Base-by-base conservation (phyloP, 2,329 filamentous ascomycete species). In the Sclerotinia sclerotiorum region DNA sequence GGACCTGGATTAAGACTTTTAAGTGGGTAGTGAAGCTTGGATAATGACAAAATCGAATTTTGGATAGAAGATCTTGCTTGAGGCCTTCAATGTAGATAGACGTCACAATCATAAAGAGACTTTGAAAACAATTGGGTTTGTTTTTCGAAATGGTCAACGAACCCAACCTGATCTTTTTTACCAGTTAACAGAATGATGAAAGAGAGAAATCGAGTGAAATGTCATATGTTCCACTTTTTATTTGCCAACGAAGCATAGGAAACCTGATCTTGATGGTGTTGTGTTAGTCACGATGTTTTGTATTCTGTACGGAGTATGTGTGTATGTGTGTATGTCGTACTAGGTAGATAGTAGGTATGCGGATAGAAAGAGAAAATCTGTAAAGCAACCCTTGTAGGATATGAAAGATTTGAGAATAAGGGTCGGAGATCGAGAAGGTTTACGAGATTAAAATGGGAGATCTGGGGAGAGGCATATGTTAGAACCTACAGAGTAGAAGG, bases 151-250 rank as follows among this genome's bases (percentile, higher is more conserved):
- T 5, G 19, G 6, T n/a, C 7, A 29, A 8, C 10, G 57, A 61
- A 32, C 11, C 19, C 42, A 61, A 32, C 19, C 27, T n/a, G 57
- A 15, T 48, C n/a, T 48, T 29, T 44, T 19, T 6, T 3, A 15
- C 35, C n/a, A 0, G 1, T 11, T 58, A n/a, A 44, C 15, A 58
- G 17, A 24, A 27, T 58, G n/a, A 44, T 21, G 56, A 21, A 46
- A 21, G 15, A 15, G 39, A 27, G 24, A 32, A 60, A 44, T 46
- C 39, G 13, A 46, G 57, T 46, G 8, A 48, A 24, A 48, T 46
- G 42, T 46, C 51, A 61, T 46, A 32, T 1, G 27, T 48, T 61
- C 57, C 57, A 61, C 57, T 61, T 61, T 61, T 61, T 48, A 42
- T 48, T 32, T 61, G 57, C 42, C 57, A 61, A 44, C 57, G 27